Evolutionary conservation across 2,329 filamentous ascomycete genomes (phyloP).

Genomic region (Colletotrichum echinochloae): DNA sequence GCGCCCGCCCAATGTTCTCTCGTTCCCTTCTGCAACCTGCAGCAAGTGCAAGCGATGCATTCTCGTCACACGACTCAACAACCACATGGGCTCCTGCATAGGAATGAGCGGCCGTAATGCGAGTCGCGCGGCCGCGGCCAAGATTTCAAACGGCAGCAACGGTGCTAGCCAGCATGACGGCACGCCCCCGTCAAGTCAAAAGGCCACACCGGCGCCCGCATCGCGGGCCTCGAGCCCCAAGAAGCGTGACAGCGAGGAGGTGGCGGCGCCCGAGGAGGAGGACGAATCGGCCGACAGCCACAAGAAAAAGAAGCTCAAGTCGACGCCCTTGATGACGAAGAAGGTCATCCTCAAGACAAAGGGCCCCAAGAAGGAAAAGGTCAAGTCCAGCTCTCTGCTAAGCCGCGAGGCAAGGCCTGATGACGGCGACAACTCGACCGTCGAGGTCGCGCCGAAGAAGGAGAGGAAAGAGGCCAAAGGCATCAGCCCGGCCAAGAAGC

Average conservation of each 20-base stretch:
- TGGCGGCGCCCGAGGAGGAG: conserved; percentile 61
- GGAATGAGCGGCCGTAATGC: conserved; percentile 74
- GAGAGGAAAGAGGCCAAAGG: conserved; percentile 49
- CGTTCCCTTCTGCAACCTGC: conserved; percentile 74
- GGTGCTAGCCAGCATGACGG: conserved; percentile 64
- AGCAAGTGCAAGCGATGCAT: conserved; percentile 76
- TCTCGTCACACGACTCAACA: conserved; percentile 73
- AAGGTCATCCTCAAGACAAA: conserved; percentile 69
- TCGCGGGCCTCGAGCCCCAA: conserved; percentile 67
- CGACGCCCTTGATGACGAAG: conserved; percentile 57
- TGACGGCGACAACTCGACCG: conserved; percentile 44
- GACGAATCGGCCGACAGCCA: conserved; percentile 62
- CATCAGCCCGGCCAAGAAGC: conserved; percentile 57
- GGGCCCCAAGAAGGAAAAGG: conserved; percentile 66
- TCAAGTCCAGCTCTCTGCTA: conserved; percentile 62
- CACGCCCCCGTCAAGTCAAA: conserved; percentile 72
- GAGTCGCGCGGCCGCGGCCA: conserved; percentile 71
- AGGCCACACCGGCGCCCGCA: conserved; percentile 68
- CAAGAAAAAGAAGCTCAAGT: conserved; percentile 71
- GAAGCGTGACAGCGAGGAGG: conserved; percentile 67
- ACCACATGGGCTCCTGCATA: conserved; percentile 77
- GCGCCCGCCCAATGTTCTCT: conserved; percentile 70
- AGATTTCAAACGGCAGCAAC: conserved; percentile 69
- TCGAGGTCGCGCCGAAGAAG: conserved; percentile 53
- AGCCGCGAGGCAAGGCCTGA: conserved; percentile 61